These are phyloP conservation scores for Cryptosporidium sp. DNA, from an alignment of 169 alveolate genomes.

Conservation along the genomic window DNA sequence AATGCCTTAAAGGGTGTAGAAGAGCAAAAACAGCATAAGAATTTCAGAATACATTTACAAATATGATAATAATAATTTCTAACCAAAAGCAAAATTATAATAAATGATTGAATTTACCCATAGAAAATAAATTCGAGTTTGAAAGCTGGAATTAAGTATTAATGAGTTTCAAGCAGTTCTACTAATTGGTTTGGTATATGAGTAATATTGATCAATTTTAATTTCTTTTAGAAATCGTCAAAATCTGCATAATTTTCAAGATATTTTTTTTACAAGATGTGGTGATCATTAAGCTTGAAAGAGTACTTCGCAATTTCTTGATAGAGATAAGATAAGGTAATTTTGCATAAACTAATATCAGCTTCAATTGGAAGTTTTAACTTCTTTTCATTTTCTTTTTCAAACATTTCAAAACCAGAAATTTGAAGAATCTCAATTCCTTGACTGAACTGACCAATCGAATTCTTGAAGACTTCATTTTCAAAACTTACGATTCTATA, in stretches of 20 bases:
- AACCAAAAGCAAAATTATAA: neutral
- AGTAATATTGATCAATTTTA: neutral
- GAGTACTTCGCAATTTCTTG: constrained; percentile 37
- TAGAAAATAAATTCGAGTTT: too few relatives aligned
- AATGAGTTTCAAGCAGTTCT: too few relatives aligned
- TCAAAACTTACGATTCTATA: constrained; percentile 32
- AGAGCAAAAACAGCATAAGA: too few relatives aligned
- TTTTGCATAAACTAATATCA: neutral
- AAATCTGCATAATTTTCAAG: neutral
- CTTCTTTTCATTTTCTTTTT: constrained; percentile 34
- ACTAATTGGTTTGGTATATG: too few relatives aligned
- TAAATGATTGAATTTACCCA: neutral
- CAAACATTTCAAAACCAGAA: constrained; percentile 35
- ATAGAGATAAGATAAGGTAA: constrained; percentile 3
- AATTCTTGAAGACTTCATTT: constrained; percentile 23
- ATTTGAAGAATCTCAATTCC: constrained; percentile 39
- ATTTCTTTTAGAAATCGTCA: neutral
- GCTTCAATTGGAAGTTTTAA: constrained; percentile 28
- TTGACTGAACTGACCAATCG: constrained; percentile 36
- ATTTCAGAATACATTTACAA: too few relatives aligned
- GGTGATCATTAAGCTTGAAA: neutral
- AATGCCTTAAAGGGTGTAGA: too few relatives aligned
- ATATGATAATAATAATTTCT: too few relatives aligned
- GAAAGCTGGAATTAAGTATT: neutral
- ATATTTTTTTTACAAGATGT: neutral